Evolutionary conservation across 139 green algal species (phyloP).

Genomic region (Limnomonas spitsbergensis): DNA sequence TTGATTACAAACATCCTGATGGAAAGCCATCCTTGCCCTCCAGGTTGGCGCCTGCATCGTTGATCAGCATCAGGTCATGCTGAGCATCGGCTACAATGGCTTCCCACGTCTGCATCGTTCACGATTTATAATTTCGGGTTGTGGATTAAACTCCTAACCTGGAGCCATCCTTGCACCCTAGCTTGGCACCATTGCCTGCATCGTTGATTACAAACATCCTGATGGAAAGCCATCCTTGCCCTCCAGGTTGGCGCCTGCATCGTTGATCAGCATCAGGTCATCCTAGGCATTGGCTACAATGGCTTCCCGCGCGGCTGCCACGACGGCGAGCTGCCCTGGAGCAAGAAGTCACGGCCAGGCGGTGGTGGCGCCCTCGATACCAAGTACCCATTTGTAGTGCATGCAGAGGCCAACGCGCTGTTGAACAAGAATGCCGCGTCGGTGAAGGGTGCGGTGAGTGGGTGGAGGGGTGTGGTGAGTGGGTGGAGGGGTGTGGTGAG

Average conservation of each 20-base stretch:
- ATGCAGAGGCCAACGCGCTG: slow-evolving; percentile 97
- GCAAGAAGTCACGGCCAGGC: slow-evolving; percentile 18
- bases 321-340: slow-evolving; percentile 52
- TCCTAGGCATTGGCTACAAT: slow-evolving; percentile 98
- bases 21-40: no score
- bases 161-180: no score
- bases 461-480: neutral
- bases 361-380: slow-evolving; percentile 71
- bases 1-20: no score
- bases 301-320: slow-evolving; percentile 93
- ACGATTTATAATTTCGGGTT: no score
- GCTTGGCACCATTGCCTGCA: no score
- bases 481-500: no score
- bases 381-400: slow-evolving; percentile 90
- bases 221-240: no score
- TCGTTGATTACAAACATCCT: no score
- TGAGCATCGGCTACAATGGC: slow-evolving; percentile 98
- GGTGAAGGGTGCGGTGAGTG: slow-evolving; percentile 55
- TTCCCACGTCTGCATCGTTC: no score
- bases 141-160: no score
- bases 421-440: slow-evolving; percentile 89
- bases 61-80: slow-evolving; percentile 83
- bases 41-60: slow-evolving; percentile 89
- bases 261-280: slow-evolving; percentile 82
- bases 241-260: slow-evolving; percentile 87